These are phyloP conservation scores for Aspergillus ochraceus DNA, from an alignment of 2,329 filamentous ascomycete species.

Conservation along the genomic window DNA sequence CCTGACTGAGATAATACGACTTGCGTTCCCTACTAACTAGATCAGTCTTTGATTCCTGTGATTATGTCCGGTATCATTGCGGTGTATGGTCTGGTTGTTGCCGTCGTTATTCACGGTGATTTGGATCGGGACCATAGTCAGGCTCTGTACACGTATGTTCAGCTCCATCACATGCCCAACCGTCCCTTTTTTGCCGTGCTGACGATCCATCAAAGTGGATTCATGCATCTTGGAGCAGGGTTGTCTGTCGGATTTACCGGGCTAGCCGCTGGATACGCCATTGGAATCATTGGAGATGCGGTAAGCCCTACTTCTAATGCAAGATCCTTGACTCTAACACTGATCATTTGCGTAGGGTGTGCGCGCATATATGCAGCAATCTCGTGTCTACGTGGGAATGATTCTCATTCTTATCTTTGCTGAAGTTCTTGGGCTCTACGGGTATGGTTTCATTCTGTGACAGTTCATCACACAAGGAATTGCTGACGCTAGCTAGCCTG, in stretches of 20 bases:
- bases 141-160: slow-evolving; percentile 75
- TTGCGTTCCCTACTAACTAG: slow-evolving; percentile 18
- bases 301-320: slow-evolving; percentile 45
- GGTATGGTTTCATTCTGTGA: slow-evolving; percentile 57
- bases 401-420: slow-evolving; percentile 98
- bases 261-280: slow-evolving; percentile 91
- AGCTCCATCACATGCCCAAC: neutral
- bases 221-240: slow-evolving; percentile 90
- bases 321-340: slow-evolving; percentile 4
- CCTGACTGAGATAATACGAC: neutral
- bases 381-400: slow-evolving; percentile 96
- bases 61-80: slow-evolving; percentile 99
- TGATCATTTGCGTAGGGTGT: slow-evolving; percentile 60
- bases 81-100: slow-evolving; percentile 95
- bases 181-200: slow-evolving; percentile 7
- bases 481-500: slow-evolving; percentile 55
- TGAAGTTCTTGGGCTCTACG: slow-evolving; percentile 94
- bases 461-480: neutral
- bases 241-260: slow-evolving; percentile 90
- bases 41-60: slow-evolving; percentile 51
- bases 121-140: slow-evolving; percentile 69
- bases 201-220: slow-evolving; percentile 60
- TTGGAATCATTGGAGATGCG: slow-evolving; percentile 91
- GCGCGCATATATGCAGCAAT: slow-evolving; percentile 93
- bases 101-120: slow-evolving; percentile 91